phyloP scores from a whole-genome alignment of 805 yeast species.

The Pachysolen tannophilus region DNA sequence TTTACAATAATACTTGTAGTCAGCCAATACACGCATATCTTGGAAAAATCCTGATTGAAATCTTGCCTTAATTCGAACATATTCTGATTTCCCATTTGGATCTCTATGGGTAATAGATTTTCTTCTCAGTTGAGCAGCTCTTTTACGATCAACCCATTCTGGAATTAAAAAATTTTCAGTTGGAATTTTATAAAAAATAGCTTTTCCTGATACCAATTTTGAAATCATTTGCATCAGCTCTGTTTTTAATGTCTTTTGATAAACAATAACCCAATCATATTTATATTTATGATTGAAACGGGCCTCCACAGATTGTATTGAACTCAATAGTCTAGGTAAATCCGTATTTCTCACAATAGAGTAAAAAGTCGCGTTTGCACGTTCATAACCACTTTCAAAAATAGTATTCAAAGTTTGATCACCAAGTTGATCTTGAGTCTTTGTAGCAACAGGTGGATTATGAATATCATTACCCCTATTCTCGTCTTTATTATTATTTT shows the following conservation, averaged over 20 bases:
- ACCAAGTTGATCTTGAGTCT: too few relatives aligned
- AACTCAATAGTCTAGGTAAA: conserved; percentile 8
- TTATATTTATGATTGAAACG: conserved; percentile 67
- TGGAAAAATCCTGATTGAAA: conserved; percentile 51
- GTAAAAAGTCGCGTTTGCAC: conserved; percentile 10
- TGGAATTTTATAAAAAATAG: conserved; percentile 65
- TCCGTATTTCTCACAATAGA: conserved; percentile 3
- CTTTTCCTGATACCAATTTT: conserved; percentile 60
- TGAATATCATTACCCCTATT: too few relatives aligned
- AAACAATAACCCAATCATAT: conserved; percentile 89
- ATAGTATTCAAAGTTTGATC: too few relatives aligned
- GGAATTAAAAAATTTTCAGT: conserved; percentile 69
- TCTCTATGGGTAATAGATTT: conserved; percentile 17
- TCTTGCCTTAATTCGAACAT: conserved; percentile 39
- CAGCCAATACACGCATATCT: conserved; percentile 31
- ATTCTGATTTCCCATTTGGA: conserved; percentile 22
- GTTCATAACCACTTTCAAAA: too few relatives aligned
- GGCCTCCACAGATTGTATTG: conserved; percentile 58
- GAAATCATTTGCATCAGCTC: conserved; percentile 55
- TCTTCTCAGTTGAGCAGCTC: conserved; percentile 32
- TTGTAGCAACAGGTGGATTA: too few relatives aligned
- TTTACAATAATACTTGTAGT: conserved; percentile 48
- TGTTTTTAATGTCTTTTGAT: conserved; percentile 63
- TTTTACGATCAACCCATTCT: conserved; percentile 53
- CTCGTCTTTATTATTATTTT: too few relatives aligned